Conservation (phyloP, 305 asterid genomes). For the Striga hermonthica region DNA sequence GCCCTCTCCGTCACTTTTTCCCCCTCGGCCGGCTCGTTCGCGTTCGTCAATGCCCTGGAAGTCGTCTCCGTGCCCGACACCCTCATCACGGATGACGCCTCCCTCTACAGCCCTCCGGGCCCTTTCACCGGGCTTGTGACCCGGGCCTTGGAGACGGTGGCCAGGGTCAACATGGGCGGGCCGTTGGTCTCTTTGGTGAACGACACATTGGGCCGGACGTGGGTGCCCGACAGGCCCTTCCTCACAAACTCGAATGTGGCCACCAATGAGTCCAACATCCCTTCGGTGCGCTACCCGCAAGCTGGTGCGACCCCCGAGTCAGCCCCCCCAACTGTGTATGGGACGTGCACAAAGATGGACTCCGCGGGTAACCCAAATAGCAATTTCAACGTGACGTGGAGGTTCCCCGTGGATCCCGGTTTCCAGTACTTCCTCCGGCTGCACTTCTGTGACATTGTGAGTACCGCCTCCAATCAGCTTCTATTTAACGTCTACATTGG, state of each 20-base stretch:
- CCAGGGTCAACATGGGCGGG: conserved; percentile 74
- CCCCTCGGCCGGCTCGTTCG: conserved; percentile 46
- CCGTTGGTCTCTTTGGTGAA: conserved; percentile 43
- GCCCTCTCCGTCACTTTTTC: conserved; percentile 32
- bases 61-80: conserved; percentile 56
- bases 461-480: conserved; percentile 44
- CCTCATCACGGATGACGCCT: conserved; percentile 49
- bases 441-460: conserved; percentile 73
- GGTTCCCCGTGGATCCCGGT: conserved; percentile 46
- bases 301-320: conserved; percentile 47
- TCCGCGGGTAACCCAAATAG: conserved; percentile 39
- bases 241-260: conserved; percentile 32
- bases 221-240: conserved; percentile 51
- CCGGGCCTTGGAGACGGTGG: conserved; percentile 54
- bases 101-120: conserved; percentile 41
- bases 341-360: conserved; percentile 62
- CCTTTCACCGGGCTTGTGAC: conserved; percentile 37
- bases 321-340: conserved; percentile 65
- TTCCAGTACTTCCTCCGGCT: conserved; percentile 57
- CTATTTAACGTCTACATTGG: conserved; percentile 50
- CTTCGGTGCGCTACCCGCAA: conserved; percentile 43
- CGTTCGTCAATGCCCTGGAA: conserved; percentile 59
- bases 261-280: conserved; percentile 31
- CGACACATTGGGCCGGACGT: conserved; percentile 58
- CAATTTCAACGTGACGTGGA: conserved; percentile 67